Conservation (phyloP, 73 alveolate genomes). For the Paramecium sexaurelia region DNA sequence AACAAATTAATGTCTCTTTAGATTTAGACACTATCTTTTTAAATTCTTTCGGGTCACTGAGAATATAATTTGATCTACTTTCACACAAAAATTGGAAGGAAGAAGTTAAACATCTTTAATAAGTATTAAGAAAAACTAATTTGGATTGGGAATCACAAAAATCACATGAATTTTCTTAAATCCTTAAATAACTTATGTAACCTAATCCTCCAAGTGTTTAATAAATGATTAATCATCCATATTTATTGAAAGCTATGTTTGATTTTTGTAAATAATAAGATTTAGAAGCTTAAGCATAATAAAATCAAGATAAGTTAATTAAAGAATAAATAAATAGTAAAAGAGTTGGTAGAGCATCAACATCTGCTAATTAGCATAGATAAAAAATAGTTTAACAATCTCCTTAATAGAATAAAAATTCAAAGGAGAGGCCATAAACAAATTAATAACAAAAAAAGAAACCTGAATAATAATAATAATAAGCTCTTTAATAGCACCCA, state of each 20-base stretch:
- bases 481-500: neutral
- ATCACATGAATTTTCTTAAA: conserved; percentile 22
- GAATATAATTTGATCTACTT: conserved; percentile 27
- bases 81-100: conserved; percentile 20
- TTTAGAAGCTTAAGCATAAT: neutral
- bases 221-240: conserved; percentile 53
- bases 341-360: conserved; percentile 16
- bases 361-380: neutral
- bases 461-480: neutral
- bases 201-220: conserved; percentile 54
- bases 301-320: neutral
- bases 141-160: conserved; percentile 13
- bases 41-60: conserved; percentile 47
- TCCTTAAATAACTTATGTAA: neutral
- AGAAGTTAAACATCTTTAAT: conserved; percentile 7
- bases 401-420: neutral
- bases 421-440: neutral
- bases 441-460: neutral
- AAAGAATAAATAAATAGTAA: neutral
- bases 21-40: conserved; percentile 50
- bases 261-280: conserved; percentile 53
- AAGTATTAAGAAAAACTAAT: neutral
- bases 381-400: neutral
- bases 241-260: conserved; percentile 32
- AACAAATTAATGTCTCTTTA: conserved; percentile 17